Evolutionary conservation across 352 stramenopile genomes (phyloP).

Genomic region (Aphanomyces astaci): DNA sequence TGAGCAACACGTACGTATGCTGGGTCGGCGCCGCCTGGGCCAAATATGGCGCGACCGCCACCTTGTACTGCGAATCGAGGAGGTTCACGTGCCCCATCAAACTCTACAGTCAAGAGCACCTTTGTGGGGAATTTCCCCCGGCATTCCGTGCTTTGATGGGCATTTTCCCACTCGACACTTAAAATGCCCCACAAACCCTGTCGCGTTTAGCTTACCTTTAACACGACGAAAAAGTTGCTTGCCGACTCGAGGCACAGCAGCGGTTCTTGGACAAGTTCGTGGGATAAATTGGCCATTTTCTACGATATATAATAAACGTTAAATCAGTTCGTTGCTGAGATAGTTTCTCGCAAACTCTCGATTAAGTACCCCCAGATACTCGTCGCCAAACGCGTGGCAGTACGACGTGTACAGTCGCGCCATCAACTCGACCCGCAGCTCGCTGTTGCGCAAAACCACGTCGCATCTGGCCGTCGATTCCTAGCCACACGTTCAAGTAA

Average conservation of each 20-base stretch:
- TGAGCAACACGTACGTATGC: slow-evolving; percentile 57
- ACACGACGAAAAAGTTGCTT: slow-evolving; percentile 53
- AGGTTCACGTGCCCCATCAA: slow-evolving; percentile 52
- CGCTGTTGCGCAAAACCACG: slow-evolving; percentile 55
- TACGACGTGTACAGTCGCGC: slow-evolving; percentile 65
- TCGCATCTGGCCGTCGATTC: slow-evolving; percentile 41
- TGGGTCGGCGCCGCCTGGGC: slow-evolving; percentile 55
- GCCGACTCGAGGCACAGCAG: slow-evolving; percentile 49
- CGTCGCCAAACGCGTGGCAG: slow-evolving; percentile 46
- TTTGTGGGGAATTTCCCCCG: background rate
- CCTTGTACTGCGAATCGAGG: slow-evolving; percentile 55
- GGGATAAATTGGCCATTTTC: slow-evolving; percentile 47
- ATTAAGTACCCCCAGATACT: slow-evolving; percentile 46
- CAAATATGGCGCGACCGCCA: slow-evolving; percentile 32
- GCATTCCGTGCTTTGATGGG: no score
- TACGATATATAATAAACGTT: slow-evolving; percentile 19
- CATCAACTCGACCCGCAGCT: slow-evolving; percentile 54
- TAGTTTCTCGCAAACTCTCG: no score
- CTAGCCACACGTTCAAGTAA: background rate
- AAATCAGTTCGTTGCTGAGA: background rate
- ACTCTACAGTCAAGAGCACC: slow-evolving; percentile 27
- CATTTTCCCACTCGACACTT: no score
- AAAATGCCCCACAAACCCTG: no score
- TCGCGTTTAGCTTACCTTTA: no score
- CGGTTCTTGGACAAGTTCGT: slow-evolving; percentile 59